Conservation (phyloP, 140 eudicot genomes). For the Oenanthe javanica region DNA sequence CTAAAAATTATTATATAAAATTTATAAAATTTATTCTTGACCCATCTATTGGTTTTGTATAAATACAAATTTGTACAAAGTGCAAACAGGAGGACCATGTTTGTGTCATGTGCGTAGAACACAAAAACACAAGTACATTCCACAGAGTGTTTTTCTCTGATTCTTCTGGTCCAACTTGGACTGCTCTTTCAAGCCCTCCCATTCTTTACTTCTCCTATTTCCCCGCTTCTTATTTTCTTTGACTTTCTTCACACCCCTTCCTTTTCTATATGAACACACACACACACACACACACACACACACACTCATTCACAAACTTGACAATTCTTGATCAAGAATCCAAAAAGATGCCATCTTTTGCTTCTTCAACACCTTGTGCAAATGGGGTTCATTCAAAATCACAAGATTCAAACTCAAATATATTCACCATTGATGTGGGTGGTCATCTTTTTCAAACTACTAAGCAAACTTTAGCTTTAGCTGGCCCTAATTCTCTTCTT, state of each 20-base stretch:
- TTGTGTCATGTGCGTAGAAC: not conserved
- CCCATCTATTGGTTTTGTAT: no score
- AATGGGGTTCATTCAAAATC: conserved; percentile 20
- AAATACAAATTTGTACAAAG: no score
- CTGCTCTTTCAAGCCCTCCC: not conserved
- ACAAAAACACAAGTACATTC: not conserved
- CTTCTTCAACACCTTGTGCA: conserved; percentile 31
- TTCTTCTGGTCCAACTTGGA: conserved; percentile 5
- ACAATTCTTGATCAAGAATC: not conserved
- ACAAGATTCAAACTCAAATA: conserved; percentile 23
- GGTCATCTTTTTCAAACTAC: conserved; percentile 87
- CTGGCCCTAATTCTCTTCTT: conserved; percentile 60
- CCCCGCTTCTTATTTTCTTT: not conserved
- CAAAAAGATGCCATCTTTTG: conserved; percentile 46
- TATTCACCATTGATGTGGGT: conserved; percentile 67
- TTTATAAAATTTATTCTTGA: no score
- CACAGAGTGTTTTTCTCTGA: conserved; percentile 5
- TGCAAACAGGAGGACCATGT: not conserved
- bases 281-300: not conserved
- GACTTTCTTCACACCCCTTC: not conserved
- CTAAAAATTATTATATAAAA: no score
- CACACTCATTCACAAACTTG: not conserved
- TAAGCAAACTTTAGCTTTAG: conserved; percentile 56
- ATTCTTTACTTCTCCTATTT: not conserved
- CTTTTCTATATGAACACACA: not conserved